Evolutionary conservation across 1,284 basidiomycete genomes (phyloP).

Genomic region (Sutorius eximius): DNA sequence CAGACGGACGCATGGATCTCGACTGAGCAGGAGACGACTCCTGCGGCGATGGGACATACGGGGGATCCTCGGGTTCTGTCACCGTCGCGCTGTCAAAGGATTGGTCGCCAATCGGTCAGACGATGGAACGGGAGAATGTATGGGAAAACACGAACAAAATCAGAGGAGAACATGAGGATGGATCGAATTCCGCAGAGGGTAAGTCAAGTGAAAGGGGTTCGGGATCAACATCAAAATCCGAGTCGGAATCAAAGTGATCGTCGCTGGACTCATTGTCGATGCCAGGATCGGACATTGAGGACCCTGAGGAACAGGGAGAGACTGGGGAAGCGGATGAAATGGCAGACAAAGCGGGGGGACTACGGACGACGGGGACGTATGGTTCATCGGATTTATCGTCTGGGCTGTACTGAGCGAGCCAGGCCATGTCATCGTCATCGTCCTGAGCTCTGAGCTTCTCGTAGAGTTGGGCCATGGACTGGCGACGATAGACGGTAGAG

Average conservation of each 20-base stretch:
- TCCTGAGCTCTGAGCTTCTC: conserved; percentile 37
- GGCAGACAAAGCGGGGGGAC: conserved; percentile 29
- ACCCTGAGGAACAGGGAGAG: conserved; percentile 23
- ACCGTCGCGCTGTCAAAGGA: conserved; percentile 5
- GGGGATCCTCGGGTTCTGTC: conserved; percentile 5
- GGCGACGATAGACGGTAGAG: conserved; percentile 35
- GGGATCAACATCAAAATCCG: conserved; percentile 29
- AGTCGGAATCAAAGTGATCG: conserved; percentile 28
- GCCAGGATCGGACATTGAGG: conserved; percentile 21
- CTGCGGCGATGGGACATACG: conserved; percentile 15
- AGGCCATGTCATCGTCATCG: conserved; percentile 36
- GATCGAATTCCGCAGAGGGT: conserved; percentile 12
- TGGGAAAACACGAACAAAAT: conserved; percentile 23
- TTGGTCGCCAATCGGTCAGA: conserved; percentile 26
- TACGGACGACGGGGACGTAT: conserved; percentile 22
- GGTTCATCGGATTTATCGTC: conserved; percentile 34
- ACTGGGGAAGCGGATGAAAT: conserved; percentile 28
- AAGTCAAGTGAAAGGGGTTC: conserved; percentile 22
- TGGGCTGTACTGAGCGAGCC: conserved; percentile 36
- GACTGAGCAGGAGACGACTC: conserved; percentile 8
- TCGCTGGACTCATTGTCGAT: conserved; percentile 27
- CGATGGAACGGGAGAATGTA: conserved; percentile 1
- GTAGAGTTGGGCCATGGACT: conserved; percentile 37
- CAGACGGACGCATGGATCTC: background rate
- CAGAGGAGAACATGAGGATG: conserved; percentile 16